Evolutionary conservation across 192 early-diverging fungal species (phyloP), one percentile per base, ranked within the genome.

Genomic region (Cetraspora pellucida): DNA sequence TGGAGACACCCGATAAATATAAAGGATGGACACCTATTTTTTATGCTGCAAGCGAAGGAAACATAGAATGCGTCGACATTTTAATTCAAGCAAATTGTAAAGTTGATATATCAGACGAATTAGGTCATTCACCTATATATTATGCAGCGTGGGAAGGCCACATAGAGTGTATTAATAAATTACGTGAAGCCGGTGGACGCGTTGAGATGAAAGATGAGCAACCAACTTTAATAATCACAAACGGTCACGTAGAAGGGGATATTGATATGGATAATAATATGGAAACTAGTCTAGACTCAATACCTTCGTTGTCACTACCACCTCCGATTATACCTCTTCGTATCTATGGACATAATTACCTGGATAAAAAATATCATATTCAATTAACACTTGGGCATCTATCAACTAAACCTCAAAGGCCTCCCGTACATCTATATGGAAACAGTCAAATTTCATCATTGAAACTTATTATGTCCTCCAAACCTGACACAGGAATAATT

Each of bases 301-400:
- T 99, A 57, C 98, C 98, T 10, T 94, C 95, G 11, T 86, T 99
- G 9, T 94, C 93, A 9, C 78, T 99, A 37, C 98, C 98, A 10
- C 98, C 98, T 19, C 98, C 98, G 11, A 95, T 99, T 44, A 95
- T 99, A 71, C 98, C 98, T 4, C 94, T 99, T 87, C 87, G 96
- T 23, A 96, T 97, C 60, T 99, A 99, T 80, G 98, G 98, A 7
- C 98, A 99, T 86, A 96, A 95, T 72, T 99, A 95, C 80, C 82
- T 99, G 30, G 95, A 97, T 74, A 92, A 93, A 77, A 94, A 94
- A 72, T 91, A 87, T 59, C 92, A 95, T 75, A 84, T 99, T 45
- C 94, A 96, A 79, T 83, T 99, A 63, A 87, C 88, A 43, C 72
- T 90, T 73, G 83, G 88, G 44, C 80, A 90, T 72, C 82, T 82